Conservation (phyloP, 2,329 filamentous ascomycete genomes). For the Ophiostoma novo-ulmi region DNA sequence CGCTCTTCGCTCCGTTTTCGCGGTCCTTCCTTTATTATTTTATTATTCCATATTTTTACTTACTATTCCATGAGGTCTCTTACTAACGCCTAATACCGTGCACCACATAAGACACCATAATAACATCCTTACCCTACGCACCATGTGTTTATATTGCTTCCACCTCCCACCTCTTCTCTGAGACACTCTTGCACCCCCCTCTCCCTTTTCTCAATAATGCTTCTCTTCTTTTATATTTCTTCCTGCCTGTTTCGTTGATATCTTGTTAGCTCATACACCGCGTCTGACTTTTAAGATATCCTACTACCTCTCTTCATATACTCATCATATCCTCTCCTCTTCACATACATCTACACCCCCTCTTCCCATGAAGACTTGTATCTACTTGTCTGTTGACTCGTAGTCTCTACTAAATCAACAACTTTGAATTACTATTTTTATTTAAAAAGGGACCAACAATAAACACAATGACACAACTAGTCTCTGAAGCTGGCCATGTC, state of each 20-base stretch:
- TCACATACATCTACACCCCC: neutral
- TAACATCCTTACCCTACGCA: neutral
- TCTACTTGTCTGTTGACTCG: constrained; percentile 9
- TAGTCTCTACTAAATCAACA: neutral
- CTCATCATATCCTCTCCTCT: neutral
- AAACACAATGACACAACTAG: neutral
- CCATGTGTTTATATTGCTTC: constrained; percentile 22
- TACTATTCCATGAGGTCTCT: neutral
- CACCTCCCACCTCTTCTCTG: constrained; percentile 19
- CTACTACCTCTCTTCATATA: neutral
- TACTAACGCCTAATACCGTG: neutral
- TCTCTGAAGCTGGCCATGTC: neutral
- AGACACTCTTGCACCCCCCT: constrained; percentile 12
- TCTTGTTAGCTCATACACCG: neutral
- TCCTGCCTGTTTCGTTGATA: neutral
- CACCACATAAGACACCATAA: neutral
- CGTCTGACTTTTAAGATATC: neutral
- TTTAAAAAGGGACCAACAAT: neutral
- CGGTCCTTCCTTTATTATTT: constrained; percentile 16
- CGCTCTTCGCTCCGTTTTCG: constrained; percentile 15
- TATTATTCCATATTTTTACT: constrained; percentile 6
- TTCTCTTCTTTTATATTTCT: constrained; percentile 15
- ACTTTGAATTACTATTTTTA: neutral
- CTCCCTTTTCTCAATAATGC: constrained; percentile 8
- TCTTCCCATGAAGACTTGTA: constrained; percentile 2